phyloP scores from a whole-genome alignment of 192 early-diverging fungal genomes.

The Coemansia nantahalensis region DNA sequence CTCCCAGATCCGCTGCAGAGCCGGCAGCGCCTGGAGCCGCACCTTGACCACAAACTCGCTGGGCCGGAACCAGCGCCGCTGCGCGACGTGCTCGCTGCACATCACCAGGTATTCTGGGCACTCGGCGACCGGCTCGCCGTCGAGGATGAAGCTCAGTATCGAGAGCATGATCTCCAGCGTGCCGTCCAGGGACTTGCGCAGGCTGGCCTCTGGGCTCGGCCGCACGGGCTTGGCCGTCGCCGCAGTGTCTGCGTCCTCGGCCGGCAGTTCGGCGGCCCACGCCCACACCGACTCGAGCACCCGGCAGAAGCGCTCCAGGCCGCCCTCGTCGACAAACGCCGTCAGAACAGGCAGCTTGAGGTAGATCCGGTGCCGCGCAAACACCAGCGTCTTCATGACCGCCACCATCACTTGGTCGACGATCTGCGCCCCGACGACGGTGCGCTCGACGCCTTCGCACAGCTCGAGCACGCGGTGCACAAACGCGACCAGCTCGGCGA shows the following conservation, averaged over 20 bases:
- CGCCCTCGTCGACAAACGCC: constrained; percentile 30
- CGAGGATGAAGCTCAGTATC: constrained; percentile 67
- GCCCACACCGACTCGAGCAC: constrained; percentile 39
- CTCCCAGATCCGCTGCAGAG: constrained; percentile 63
- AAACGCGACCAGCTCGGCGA: constrained; percentile 22
- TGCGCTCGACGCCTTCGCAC: constrained; percentile 18
- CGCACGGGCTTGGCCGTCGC: neutral
- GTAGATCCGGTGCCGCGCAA: constrained; percentile 46
- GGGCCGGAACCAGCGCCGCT: constrained; percentile 67
- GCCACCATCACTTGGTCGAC: constrained; percentile 43
- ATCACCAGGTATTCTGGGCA: constrained; percentile 56
- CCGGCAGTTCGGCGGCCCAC: constrained; percentile 34
- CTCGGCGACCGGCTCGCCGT: constrained; percentile 70
- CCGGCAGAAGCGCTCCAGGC: constrained; percentile 34
- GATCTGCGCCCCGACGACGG: constrained; percentile 29
- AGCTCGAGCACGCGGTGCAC: constrained; percentile 16
- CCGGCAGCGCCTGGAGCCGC: constrained; percentile 59
- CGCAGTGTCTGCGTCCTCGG: neutral
- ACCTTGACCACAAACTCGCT: constrained; percentile 65
- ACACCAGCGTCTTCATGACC: constrained; percentile 47
- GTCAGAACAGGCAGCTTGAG: constrained; percentile 44
- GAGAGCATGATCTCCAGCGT: constrained; percentile 47
- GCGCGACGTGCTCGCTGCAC: constrained; percentile 34
- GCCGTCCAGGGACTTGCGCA: constrained; percentile 32
- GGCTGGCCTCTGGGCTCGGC: constrained; percentile 12